These are phyloP conservation scores for Annulohypoxylon truncatum DNA, from an alignment of 2,329 filamentous ascomycete species.

Conservation along the genomic window DNA sequence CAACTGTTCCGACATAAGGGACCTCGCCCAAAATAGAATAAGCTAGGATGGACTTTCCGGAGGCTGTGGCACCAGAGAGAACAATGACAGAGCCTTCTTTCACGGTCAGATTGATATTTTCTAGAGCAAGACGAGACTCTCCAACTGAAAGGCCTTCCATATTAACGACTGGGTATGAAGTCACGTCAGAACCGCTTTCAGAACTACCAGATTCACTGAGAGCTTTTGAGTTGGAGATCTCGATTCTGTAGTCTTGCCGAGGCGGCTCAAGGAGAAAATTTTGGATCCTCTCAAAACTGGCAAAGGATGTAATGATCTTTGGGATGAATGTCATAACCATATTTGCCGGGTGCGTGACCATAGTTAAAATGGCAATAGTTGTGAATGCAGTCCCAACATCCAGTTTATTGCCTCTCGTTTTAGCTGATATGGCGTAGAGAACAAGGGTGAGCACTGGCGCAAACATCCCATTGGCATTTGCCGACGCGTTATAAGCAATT, in stretches of 20 bases:
- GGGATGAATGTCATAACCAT: conserved; percentile 58
- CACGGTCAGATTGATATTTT: conserved; percentile 43
- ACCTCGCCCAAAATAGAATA: conserved; percentile 40
- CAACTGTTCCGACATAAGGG: conserved; percentile 43
- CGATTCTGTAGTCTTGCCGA: conserved; percentile 25
- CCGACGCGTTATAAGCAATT: conserved; percentile 56
- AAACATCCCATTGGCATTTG: conserved; percentile 58
- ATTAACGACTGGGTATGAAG: neutral
- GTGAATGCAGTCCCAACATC: conserved; percentile 56
- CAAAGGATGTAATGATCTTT: conserved; percentile 47
- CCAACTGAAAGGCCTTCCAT: conserved; percentile 25
- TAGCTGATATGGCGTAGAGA: conserved; percentile 50
- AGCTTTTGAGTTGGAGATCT: conserved; percentile 11
- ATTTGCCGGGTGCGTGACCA: conserved; percentile 57
- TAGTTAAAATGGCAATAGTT: conserved; percentile 52
- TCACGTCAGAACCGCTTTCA: neutral
- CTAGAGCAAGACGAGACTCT: conserved; percentile 33
- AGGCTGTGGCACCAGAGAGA: conserved; percentile 44
- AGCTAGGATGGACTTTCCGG: conserved; percentile 46
- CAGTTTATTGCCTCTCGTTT: conserved; percentile 37
- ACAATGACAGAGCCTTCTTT: conserved; percentile 42
- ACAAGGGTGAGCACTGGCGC: conserved; percentile 54
- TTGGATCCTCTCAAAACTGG: conserved; percentile 55
- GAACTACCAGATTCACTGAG: neutral
- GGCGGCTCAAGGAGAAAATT: conserved; percentile 47